Conservation (phyloP, 345 rosid species). For the Excoecaria agallocha region DNA sequence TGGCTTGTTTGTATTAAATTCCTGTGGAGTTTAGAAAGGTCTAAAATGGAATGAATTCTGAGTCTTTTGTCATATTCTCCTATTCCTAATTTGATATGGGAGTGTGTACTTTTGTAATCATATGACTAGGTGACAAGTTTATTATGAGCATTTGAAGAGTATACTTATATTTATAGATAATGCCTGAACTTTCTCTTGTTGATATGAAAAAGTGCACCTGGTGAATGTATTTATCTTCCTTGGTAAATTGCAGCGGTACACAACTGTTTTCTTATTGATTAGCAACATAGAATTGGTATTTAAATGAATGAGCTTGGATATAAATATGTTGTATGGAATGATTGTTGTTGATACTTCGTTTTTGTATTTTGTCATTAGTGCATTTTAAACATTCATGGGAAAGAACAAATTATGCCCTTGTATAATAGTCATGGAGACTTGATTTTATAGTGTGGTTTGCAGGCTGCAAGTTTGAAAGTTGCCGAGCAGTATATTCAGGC, state of each 20-base stretch:
- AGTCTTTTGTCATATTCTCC: background rate
- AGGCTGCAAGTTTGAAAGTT: conserved; percentile 86
- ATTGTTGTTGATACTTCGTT: background rate
- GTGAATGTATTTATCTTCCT: background rate
- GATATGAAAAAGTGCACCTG: background rate
- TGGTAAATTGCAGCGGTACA: background rate
- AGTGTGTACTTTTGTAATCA: background rate
- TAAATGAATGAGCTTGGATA: background rate
- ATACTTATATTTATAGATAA: background rate
- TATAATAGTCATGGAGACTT: conserved; percentile 1
- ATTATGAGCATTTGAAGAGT: background rate
- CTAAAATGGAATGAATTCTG: background rate
- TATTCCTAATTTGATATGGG: background rate
- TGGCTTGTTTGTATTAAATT: background rate
- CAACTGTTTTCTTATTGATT: background rate
- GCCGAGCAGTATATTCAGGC: conserved; percentile 86
- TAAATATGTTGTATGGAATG: background rate
- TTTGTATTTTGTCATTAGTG: background rate
- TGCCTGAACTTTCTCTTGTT: background rate
- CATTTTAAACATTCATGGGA: background rate
- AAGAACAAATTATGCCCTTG: background rate
- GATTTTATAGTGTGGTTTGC: conserved; percentile 19
- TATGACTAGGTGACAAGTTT: background rate
- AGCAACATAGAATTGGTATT: background rate
- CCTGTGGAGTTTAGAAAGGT: background rate